Evolutionary conservation across 305 asterid species (phyloP), one percentile per base, ranked within the genome.

Genomic region (Nicotiana rustica): DNA sequence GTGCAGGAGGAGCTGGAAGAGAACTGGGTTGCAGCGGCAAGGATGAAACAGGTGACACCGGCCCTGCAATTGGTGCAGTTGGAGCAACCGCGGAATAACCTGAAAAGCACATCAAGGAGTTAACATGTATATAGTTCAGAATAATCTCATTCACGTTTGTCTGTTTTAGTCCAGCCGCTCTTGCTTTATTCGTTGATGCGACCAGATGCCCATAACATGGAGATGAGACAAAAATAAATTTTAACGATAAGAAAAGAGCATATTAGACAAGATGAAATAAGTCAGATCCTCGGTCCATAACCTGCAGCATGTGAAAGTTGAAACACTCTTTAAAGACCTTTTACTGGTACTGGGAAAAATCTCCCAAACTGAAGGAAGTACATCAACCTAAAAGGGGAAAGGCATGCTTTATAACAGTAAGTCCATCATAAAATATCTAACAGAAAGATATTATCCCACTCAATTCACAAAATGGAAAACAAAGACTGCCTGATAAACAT

Each of bases 71-170:
- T 18, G 86, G 73, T 25, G 86, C 84, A 78, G 65, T 70, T 86
- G 85, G 69, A 66, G 85, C 84, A 29, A 81, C 64, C 33, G 59
- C 77, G 18, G 82, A 84, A 87, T 89, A 91, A 86, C 92, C 92
- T 89, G 81, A 79, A 59, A 84, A 80, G 78, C 81, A 36, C 59
- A 66, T 19, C 67, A 67, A 0, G 14, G 59, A 38, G 25, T 52
- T 18, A 77, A 52, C 31, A 82, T 13, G 10, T 35, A 44, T n/a
- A 77, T 14, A 6, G 8, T 17, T 65, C 83, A 75, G 44, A 49
- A 59, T 75, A 73, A 21, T 73, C 8, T 21, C 14, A 36, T 47
- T 21, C 49, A 12, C 64, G 1, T 35, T 52, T 52, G 25, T 49
- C 9, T 75, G 64, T 14, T 52, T 9, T 49, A 49, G 56, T 52